Conservation (phyloP, 148 eudicot genomes). For the Pouteria glomerata region DNA sequence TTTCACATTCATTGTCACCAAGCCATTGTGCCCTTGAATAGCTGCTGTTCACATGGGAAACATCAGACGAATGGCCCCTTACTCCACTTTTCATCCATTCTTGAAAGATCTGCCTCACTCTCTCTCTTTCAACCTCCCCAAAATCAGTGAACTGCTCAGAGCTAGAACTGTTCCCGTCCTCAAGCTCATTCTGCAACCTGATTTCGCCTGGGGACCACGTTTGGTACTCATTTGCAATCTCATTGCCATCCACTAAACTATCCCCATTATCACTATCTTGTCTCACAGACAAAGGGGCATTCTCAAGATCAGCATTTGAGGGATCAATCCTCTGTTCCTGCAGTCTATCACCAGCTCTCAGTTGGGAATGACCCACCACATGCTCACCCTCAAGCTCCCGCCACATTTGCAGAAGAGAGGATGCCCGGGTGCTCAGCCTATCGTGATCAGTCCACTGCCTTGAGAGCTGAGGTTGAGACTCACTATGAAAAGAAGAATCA, state of each 20-base stretch:
- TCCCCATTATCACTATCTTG: slow-evolving; percentile 26
- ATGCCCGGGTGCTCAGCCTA: slow-evolving; percentile 49
- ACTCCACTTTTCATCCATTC: slow-evolving; percentile 65
- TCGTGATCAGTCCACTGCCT: slow-evolving; percentile 32
- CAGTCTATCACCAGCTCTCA: slow-evolving; percentile 24
- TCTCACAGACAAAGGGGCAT: slow-evolving; percentile 18
- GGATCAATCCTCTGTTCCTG: slow-evolving; percentile 25
- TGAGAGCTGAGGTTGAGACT: slow-evolving; percentile 46
- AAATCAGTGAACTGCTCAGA: slow-evolving; percentile 63
- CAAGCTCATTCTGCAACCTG: slow-evolving; percentile 32
- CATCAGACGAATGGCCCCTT: slow-evolving; percentile 30
- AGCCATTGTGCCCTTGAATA: slow-evolving; percentile 43
- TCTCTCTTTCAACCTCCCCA: slow-evolving; percentile 59
- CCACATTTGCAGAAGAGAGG: slow-evolving; percentile 78
- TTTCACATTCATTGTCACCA: slow-evolving; percentile 48
- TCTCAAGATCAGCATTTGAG: slow-evolving; percentile 17
- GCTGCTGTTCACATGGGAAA: slow-evolving; percentile 30
- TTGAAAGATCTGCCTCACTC: slow-evolving; percentile 56
- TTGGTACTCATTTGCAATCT: slow-evolving; percentile 35
- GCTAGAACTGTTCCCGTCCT: slow-evolving; percentile 43
- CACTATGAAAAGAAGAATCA: slow-evolving; percentile 44
- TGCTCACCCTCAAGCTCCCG: slow-evolving; percentile 77
- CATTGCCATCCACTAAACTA: slow-evolving; percentile 32
- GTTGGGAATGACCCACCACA: slow-evolving; percentile 30
- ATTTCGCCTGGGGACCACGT: slow-evolving; percentile 18